Percentiles rank a stretch among this genome's conserved stretches.
phyloP scores from a whole-genome alignment of 2,329 filamentous ascomycete species.

The Hypoxylon sp. region DNA sequence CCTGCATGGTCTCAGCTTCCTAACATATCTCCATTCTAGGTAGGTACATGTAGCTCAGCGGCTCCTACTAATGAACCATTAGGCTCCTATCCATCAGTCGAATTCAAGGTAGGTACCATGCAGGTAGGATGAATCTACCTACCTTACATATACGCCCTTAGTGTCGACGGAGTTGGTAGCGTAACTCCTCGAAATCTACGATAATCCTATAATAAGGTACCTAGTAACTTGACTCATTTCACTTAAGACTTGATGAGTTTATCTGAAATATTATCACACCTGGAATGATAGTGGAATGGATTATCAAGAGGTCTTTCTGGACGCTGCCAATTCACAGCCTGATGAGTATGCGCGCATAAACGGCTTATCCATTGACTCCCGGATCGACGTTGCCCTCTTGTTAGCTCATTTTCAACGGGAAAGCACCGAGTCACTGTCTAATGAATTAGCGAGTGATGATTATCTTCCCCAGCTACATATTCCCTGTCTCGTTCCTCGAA shows the following conservation, averaged over 20 bases:
- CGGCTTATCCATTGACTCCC: slow-evolving; percentile 46
- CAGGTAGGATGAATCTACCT: neutral
- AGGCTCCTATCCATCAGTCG: neutral
- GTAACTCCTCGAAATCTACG: neutral
- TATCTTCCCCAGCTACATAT: slow-evolving; percentile 42
- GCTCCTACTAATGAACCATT: neutral
- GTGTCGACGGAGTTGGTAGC: neutral
- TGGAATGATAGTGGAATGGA: slow-evolving; percentile 1
- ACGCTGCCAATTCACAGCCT: slow-evolving; percentile 20
- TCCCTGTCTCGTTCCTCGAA: slow-evolving; percentile 25
- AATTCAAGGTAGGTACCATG: neutral
- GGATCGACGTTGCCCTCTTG: slow-evolving; percentile 38
- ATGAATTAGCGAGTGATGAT: slow-evolving; percentile 32
- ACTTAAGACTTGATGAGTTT: neutral
- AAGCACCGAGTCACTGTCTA: slow-evolving; percentile 11
- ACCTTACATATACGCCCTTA: neutral
- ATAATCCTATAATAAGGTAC: neutral
- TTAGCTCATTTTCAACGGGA: slow-evolving; percentile 24
- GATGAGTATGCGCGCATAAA: slow-evolving; percentile 50
- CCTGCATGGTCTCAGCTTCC: neutral
- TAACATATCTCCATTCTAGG: neutral
- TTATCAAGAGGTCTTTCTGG: neutral
- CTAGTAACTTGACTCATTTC: neutral
- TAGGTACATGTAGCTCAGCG: neutral
- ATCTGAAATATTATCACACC: neutral